These are phyloP conservation scores for Hippophae gyantsensis DNA, from an alignment of 306 rosid species.

Conservation along the genomic window DNA sequence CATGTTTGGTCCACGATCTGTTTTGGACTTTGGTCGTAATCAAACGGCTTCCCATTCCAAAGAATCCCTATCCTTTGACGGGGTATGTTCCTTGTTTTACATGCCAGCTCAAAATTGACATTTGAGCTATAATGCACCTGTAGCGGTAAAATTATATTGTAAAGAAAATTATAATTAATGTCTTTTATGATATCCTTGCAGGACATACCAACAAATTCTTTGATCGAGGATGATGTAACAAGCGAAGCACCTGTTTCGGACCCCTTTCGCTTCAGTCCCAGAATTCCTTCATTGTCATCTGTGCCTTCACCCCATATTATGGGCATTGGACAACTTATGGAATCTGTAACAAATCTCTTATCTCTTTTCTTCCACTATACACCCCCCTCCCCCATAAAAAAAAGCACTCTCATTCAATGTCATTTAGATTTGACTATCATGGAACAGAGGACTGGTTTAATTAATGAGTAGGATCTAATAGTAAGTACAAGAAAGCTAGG, in stretches of 20 bases:
- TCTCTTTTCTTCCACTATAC: neutral
- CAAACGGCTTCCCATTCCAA: constrained; percentile 30
- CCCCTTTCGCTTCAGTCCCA: constrained; percentile 59
- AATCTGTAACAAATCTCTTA: constrained; percentile 48
- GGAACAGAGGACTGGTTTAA: too few species aligned
- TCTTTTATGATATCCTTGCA: constrained; percentile 20
- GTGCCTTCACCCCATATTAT: constrained; percentile 46
- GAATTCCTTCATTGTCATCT: constrained; percentile 49
- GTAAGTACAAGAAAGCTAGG: too few species aligned
- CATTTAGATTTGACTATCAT: too few species aligned
- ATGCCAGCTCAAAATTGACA: neutral
- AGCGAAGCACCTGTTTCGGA: constrained; percentile 85
- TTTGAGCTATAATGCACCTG: too few species aligned
- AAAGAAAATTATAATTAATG: neutral
- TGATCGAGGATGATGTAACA: constrained; percentile 57
- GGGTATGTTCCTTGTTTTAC: constrained; percentile 22
- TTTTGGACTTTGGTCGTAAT: constrained; percentile 38
- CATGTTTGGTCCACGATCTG: constrained; percentile 71
- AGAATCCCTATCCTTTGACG: constrained; percentile 48
- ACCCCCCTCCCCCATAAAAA: too few species aligned
- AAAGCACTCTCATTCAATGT: too few species aligned
- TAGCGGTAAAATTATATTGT: neutral
- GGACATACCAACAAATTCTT: constrained; percentile 59
- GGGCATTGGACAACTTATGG: constrained; percentile 87
- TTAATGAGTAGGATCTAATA: too few species aligned